Conservation (phyloP, 768 basidiomycete species). For the Terana coerulea region DNA sequence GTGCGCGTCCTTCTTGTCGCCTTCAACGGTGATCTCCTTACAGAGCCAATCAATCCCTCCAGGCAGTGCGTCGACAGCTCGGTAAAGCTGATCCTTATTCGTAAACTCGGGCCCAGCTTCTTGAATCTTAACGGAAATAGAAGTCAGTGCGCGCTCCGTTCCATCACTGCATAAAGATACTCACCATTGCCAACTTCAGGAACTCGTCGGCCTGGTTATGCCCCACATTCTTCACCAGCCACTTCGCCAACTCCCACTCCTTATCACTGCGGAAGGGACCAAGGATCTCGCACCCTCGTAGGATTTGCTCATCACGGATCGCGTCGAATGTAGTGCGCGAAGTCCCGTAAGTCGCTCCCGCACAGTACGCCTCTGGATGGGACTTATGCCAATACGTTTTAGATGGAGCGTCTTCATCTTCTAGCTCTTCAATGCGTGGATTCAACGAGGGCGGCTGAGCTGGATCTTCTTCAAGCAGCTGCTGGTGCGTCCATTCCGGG, state of each 20-base stretch:
- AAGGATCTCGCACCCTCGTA: neutral
- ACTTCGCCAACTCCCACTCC: slow-evolving; percentile 20
- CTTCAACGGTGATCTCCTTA: neutral
- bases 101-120: slow-evolving; percentile 19
- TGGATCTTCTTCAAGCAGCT: too few species aligned
- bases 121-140: too few species aligned
- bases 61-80: slow-evolving; percentile 26
- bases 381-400: too few species aligned
- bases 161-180: too few species aligned
- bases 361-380: neutral
- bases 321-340: slow-evolving; percentile 4
- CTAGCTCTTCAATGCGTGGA: too few species aligned
- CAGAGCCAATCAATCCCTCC: slow-evolving; percentile 24
- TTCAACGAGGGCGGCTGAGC: too few species aligned
- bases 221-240: slow-evolving; percentile 19
- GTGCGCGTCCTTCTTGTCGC: slow-evolving; percentile 5
- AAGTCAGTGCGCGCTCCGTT: too few species aligned
- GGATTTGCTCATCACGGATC: slow-evolving; percentile 8
- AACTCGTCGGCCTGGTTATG: slow-evolving; percentile 21
- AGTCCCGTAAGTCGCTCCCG: neutral
- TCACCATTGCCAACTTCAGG: slow-evolving; percentile 17
- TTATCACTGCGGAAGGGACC: slow-evolving; percentile 4
- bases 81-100: slow-evolving; percentile 21
- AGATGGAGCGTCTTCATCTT: too few species aligned
- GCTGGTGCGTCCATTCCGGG: too few species aligned